Conservation (phyloP, 768 basidiomycete genomes). For the Flagelloscypha sp. region DNA sequence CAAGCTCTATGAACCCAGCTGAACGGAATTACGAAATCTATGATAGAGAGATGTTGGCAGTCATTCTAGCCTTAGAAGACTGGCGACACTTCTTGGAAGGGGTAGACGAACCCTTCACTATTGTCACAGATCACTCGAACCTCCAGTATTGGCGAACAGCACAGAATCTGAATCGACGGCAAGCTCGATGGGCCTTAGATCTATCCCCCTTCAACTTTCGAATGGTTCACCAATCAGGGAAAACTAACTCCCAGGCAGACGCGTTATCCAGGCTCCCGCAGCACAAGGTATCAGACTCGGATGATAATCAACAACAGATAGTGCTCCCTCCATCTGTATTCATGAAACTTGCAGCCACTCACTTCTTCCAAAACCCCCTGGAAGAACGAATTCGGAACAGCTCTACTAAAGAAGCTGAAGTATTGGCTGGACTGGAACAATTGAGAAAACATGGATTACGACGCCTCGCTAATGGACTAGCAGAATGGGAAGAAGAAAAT, state of each 20-base stretch:
- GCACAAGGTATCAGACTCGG: constrained; percentile 9
- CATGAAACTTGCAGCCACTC: too few relatives aligned
- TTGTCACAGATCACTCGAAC: constrained; percentile 11
- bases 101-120: background rate
- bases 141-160: constrained; percentile 20
- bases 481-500: too few relatives aligned
- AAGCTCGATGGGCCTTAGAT: constrained; percentile 23
- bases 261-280: constrained; percentile 8
- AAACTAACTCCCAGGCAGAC: constrained; percentile 10
- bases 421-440: too few relatives aligned
- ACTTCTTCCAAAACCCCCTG: too few relatives aligned
- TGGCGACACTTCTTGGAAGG: constrained; percentile 7
- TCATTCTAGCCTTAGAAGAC: constrained; percentile 17
- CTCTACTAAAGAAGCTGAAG: too few relatives aligned
- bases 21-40: constrained; percentile 28
- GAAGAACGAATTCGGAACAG: too few relatives aligned
- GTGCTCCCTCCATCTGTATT: too few relatives aligned
- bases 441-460: too few relatives aligned
- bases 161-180: constrained; percentile 20
- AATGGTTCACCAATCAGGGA: constrained; percentile 14
- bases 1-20: constrained; percentile 11
- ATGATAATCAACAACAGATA: too few relatives aligned
- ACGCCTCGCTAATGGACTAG: too few relatives aligned
- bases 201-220: constrained; percentile 12
- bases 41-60: constrained; percentile 31